phyloP scores from a whole-genome alignment of 2,329 filamentous ascomycete species.

The Alternaria burnsii region DNA sequence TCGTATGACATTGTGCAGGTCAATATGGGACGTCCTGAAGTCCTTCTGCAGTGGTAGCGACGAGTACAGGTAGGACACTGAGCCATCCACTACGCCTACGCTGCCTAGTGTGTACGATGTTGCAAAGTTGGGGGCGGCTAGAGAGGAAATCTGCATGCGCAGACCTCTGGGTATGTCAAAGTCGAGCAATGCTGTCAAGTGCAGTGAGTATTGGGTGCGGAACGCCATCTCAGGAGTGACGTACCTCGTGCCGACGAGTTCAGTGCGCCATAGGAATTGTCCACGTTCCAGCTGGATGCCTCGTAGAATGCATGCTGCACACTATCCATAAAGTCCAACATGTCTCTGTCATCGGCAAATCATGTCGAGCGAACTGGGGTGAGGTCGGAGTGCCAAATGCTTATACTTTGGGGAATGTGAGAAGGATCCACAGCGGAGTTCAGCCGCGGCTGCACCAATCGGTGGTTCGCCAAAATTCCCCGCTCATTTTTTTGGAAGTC shows the following conservation, averaged over 20 bases:
- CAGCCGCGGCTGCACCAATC: conserved; percentile 41
- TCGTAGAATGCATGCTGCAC: conserved; percentile 90
- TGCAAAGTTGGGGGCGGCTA: conserved; percentile 91
- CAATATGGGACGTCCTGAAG: conserved; percentile 77
- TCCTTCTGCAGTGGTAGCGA: conserved; percentile 76
- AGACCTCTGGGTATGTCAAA: conserved; percentile 87
- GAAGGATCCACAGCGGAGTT: conserved; percentile 18
- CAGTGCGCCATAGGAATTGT: conserved; percentile 89
- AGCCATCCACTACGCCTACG: conserved; percentile 91
- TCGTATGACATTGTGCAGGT: conserved; percentile 78
- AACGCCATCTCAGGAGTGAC: conserved; percentile 27
- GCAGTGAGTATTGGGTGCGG: conserved; percentile 16
- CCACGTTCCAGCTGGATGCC: conserved; percentile 85
- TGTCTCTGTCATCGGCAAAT: conserved; percentile 55
- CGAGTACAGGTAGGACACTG: conserved; percentile 95
- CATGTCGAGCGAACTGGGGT: conserved; percentile 28
- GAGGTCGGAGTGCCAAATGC: neutral
- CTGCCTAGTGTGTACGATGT: conserved; percentile 92
- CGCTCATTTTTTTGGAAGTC: conserved; percentile 35
- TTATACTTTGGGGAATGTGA: conserved; percentile 13
- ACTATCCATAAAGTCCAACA: conserved; percentile 98
- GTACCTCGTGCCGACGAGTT: conserved; percentile 83
- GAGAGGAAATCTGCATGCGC: conserved; percentile 85
- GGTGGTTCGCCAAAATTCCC: conserved; percentile 45
- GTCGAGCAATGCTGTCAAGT: conserved; percentile 75